Evolutionary conservation across 352 stramenopile species (phyloP), one percentile per base, ranked within the genome.

Genomic region (Phytophthora ramorum): DNA sequence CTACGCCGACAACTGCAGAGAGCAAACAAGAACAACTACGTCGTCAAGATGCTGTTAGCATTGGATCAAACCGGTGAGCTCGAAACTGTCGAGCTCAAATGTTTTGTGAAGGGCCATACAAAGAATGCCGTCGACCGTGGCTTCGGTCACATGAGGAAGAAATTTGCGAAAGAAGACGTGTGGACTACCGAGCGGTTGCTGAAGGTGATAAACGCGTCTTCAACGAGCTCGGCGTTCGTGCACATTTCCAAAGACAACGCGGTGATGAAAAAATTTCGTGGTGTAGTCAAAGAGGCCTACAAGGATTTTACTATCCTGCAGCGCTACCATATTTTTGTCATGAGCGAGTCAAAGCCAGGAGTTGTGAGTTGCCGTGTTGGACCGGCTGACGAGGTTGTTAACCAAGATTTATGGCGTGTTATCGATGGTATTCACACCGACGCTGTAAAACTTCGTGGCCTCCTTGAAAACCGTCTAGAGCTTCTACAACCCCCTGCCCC

Each of bases 21-120:
- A 41, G 0, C 56, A 73, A 76, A 72, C 54, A 76, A 76, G n/a
- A 76, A 71, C 24, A 55, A 45, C 48, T 55, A 24, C 26, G 46
- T 52, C 38, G n/a, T 17, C 4, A 24, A 24, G 48, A 47, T 56
- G 22, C 37, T 64, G 46, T 24, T 64, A 7, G 46, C 26, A 1
- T 22, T 56, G 4, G 7, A 13, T 7, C 50, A 58, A 28, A 48
- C 16, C 6, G 14, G 3, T 0, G 16, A 32, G 6, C 16, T 48
- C 4, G 37, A 58, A 13, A 14, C 19, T 4, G 22, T 58, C 20
- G 22, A 48, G 0, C 7, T 48, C 5, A 41, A 58, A 0, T 49
- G 38, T 7, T 58, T 58, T 14, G 30, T 58, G 5, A 58, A 58
- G 22, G 37, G 50, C 0, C 37, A 58, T n/a, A 58, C 51, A 7